Percentiles rank a stretch among this genome's conserved stretches.
phyloP scores from a whole-genome alignment of 495 filamentous ascomycete species.

The Recurvomyces mirabilis region DNA sequence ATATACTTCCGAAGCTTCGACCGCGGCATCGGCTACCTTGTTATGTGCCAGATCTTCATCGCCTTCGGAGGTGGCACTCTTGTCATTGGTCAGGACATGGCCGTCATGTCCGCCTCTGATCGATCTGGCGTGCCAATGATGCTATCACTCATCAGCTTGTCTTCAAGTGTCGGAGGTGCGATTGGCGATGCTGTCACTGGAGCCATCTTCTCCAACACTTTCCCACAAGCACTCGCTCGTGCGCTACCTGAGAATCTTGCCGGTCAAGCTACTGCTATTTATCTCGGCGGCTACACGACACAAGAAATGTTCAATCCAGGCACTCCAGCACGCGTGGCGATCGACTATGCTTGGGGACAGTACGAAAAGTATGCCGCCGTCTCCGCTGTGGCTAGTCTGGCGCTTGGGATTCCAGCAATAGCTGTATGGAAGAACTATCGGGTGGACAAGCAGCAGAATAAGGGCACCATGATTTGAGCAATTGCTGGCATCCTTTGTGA shows the following conservation, averaged over 20 bases:
- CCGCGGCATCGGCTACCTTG: constrained; percentile 49
- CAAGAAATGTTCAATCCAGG: constrained; percentile 46
- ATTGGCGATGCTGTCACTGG: constrained; percentile 49
- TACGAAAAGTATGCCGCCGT: constrained; percentile 3
- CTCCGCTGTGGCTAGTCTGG: neutral
- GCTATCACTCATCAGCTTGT: constrained; percentile 49
- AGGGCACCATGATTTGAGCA: constrained; percentile 2
- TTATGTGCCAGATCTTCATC: constrained; percentile 73
- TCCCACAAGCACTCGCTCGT: constrained; percentile 39
- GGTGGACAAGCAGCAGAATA: constrained; percentile 5
- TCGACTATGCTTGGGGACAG: constrained; percentile 22
- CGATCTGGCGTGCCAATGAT: constrained; percentile 55
- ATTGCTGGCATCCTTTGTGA: neutral
- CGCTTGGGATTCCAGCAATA: constrained; percentile 3
- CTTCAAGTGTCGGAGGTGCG: constrained; percentile 49
- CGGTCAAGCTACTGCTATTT: constrained; percentile 37
- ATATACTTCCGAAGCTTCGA: constrained; percentile 52
- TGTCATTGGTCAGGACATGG: constrained; percentile 53
- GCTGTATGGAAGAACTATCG: constrained; percentile 6
- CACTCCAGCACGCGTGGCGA: constrained; percentile 41
- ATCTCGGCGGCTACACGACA: constrained; percentile 32
- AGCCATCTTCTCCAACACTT: constrained; percentile 54
- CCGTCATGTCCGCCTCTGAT: constrained; percentile 50
- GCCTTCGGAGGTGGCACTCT: constrained; percentile 53
- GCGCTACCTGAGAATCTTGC: constrained; percentile 41